phyloP scores from a whole-genome alignment of 805 yeast genomes.

The Yamadazyma sp. region DNA sequence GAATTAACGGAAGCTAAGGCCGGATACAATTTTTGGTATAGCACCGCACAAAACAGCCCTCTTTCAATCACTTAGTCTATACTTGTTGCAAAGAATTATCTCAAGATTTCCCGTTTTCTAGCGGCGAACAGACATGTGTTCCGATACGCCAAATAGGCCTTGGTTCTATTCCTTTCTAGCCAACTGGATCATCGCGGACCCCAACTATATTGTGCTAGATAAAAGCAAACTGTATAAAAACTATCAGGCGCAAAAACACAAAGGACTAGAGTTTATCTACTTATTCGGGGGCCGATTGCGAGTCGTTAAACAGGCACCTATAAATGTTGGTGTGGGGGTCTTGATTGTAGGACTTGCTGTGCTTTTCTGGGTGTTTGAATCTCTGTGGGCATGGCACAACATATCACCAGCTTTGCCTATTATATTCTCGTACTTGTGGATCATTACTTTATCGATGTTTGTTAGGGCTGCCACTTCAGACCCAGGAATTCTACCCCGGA shows the following conservation, averaged over 20 bases:
- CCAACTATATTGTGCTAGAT: constrained; percentile 15
- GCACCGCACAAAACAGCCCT: too few relatives aligned
- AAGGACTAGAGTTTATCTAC: constrained; percentile 41
- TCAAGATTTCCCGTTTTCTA: background rate
- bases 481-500: constrained; percentile 70
- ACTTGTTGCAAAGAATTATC: too few relatives aligned
- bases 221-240: constrained; percentile 18
- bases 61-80: too few relatives aligned
- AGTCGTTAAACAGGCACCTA: constrained; percentile 40
- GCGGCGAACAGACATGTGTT: background rate
- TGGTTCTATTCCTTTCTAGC: constrained; percentile 15
- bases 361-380: constrained; percentile 48
- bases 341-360: constrained; percentile 47
- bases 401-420: constrained; percentile 57
- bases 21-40: too few relatives aligned
- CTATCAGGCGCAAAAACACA: constrained; percentile 43
- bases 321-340: constrained; percentile 35
- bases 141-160: too few relatives aligned
- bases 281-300: constrained; percentile 67
- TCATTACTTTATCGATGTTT: constrained; percentile 47
- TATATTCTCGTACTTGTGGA: constrained; percentile 59
- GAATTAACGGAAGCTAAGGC: too few relatives aligned
- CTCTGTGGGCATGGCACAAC: constrained; percentile 56
- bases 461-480: constrained; percentile 58
- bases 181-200: constrained; percentile 32